These are phyloP conservation scores for Circinella umbellata DNA, from an alignment of 371 early-diverging fungal genomes.

Conservation along the genomic window DNA sequence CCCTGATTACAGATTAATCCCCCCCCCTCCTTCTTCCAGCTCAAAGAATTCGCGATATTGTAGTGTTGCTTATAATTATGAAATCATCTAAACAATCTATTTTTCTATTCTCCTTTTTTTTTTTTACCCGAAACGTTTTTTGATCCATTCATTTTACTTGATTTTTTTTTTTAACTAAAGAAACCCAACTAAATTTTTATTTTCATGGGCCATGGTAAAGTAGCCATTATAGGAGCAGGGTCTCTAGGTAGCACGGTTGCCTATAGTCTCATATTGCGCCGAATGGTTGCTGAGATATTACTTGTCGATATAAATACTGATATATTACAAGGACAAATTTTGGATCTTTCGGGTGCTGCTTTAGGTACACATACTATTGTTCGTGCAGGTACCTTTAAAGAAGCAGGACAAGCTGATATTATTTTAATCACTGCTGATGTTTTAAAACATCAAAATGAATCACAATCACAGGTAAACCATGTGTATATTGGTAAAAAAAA, in stretches of 20 bases:
- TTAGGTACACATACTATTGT: slow-evolving; percentile 59
- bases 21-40: too few relatives aligned
- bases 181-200: too few relatives aligned
- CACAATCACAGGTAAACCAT: slow-evolving; percentile 28
- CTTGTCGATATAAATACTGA: slow-evolving; percentile 70
- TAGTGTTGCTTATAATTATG: neutral
- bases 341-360: slow-evolving; percentile 75
- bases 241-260: slow-evolving; percentile 75
- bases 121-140: neutral
- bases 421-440: slow-evolving; percentile 34
- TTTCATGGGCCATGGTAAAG: slow-evolving; percentile 15
- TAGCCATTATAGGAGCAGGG: slow-evolving; percentile 76
- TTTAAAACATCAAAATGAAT: slow-evolving; percentile 12
- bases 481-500: too few relatives aligned
- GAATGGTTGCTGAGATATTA: slow-evolving; percentile 60
- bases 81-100: neutral
- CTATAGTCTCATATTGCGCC: slow-evolving; percentile 66
- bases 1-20: too few relatives aligned
- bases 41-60: too few relatives aligned
- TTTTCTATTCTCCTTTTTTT: too few relatives aligned
- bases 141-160: neutral
- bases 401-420: slow-evolving; percentile 42
- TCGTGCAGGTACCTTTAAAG: slow-evolving; percentile 63
- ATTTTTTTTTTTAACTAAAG: neutral
- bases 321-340: slow-evolving; percentile 70